Evolutionary conservation across 2,329 filamentous ascomycete genomes (phyloP).

Genomic region (Phyllosticta capitalensis): DNA sequence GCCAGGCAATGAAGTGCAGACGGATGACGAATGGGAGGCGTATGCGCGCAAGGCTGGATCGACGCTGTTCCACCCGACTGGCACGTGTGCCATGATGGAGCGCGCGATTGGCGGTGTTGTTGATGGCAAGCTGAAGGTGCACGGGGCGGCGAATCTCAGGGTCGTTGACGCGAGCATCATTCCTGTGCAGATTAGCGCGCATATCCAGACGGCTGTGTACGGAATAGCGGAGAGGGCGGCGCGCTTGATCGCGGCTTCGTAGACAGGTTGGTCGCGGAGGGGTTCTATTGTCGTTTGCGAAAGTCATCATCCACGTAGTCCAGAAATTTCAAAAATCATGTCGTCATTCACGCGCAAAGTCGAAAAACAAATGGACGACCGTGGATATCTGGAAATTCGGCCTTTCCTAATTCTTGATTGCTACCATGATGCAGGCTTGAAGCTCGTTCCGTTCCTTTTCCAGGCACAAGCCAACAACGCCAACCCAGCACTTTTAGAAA

Average conservation of each 20-base stretch:
- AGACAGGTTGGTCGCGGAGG: not conserved
- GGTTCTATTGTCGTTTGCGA: not conserved
- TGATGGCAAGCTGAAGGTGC: constrained; percentile 15
- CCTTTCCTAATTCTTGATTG: constrained; percentile 10
- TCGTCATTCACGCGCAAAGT: not conserved
- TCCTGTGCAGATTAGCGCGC: constrained; percentile 13
- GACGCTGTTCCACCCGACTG: constrained; percentile 25
- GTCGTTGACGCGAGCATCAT: constrained; percentile 24
- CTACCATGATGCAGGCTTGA: constrained; percentile 9
- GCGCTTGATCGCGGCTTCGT: constrained; percentile 14
- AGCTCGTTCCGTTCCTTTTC: constrained; percentile 8
- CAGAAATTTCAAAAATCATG: not conserved
- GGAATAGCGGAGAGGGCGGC: constrained; percentile 22
- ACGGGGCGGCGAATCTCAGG: constrained; percentile 17
- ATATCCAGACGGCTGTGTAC: constrained; percentile 19
- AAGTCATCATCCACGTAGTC: not conserved
- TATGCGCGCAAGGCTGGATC: constrained; percentile 17
- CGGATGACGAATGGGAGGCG: constrained; percentile 10
- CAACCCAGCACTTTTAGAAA: constrained; percentile 11
- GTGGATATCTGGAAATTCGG: constrained; percentile 10
- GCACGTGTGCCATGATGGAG: constrained; percentile 25
- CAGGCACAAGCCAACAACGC: constrained; percentile 10
- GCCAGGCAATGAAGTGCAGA: not conserved
- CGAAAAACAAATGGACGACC: not conserved
- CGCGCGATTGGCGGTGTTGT: constrained; percentile 20